A percentile compares a stretch with the other conserved stretches of the same genome.
These are phyloP conservation scores for Strobilomyces dryophilus DNA, from an alignment of 768 basidiomycete genomes.

Conservation along the genomic window DNA sequence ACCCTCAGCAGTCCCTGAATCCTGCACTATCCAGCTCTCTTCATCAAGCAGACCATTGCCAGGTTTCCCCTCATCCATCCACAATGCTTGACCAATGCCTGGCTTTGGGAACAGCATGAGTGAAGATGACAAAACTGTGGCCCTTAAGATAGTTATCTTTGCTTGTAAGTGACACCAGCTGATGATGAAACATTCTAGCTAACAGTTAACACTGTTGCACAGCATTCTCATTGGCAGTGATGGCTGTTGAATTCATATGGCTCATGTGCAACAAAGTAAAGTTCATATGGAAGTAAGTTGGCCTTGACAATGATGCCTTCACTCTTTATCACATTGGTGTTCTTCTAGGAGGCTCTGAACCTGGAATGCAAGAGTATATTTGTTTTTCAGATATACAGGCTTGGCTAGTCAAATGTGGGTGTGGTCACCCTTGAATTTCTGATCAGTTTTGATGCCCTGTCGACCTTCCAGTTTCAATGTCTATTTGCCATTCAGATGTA, in stretches of 20 bases:
- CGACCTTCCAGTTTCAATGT: constrained; percentile 18
- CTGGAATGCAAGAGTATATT: constrained; percentile 8
- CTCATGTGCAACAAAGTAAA: constrained; percentile 9
- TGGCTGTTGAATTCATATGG: constrained; percentile 14
- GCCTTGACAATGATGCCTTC: neutral
- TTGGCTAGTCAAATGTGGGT: constrained; percentile 19
- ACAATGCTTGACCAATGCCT: neutral
- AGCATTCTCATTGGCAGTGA: constrained; percentile 2
- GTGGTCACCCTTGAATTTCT: neutral
- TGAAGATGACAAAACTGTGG: neutral
- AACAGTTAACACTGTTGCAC: neutral
- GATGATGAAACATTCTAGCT: neutral
- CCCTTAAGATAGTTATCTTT: neutral
- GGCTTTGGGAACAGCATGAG: neutral
- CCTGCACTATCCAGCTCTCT: neutral
- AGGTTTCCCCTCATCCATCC: neutral
- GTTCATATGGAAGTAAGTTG: constrained; percentile 19
- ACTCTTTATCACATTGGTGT: neutral
- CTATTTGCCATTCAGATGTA: constrained; percentile 17
- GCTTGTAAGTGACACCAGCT: neutral
- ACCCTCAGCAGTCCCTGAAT: neutral
- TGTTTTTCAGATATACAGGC: constrained; percentile 17
- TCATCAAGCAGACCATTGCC: neutral
- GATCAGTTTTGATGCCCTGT: neutral
- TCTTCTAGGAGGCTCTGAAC: constrained; percentile 5